Evolutionary conservation across 2,329 filamentous ascomycete genomes (phyloP), one percentile per base, ranked within the genome.

Genomic region (Trichoderma arundinaceum): DNA sequence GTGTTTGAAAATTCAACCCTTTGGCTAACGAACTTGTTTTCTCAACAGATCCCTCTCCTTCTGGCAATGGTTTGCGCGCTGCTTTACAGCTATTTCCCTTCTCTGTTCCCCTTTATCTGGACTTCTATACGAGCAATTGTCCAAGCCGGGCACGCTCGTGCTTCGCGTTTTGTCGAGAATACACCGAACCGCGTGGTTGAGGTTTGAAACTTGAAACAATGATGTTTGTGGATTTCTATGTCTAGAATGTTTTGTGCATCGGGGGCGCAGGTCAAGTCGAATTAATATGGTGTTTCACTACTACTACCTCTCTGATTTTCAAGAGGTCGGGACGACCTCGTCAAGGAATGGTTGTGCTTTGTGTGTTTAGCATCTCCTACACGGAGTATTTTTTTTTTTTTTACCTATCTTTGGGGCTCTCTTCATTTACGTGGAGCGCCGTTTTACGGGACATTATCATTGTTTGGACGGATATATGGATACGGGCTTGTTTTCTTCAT

Each of bases 1-100:
- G 32, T 8, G 10, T 22, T 19, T 33, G 33, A 46, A 22, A 63
- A 17, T 32, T 13, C 12, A 9, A 3, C 4, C 6, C 7, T n/a
- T 43, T 33, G 28, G n/a, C 62, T 39, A 35, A 57, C 73, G 74
- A 71, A 77, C 63, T 19, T 32, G n/a, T 63, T n/a, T 38, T n/a
- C 17, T 43, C 7, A 13, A 39, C 66, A 84, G 82, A 84, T 84
- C 69, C 82, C 82, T 38, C 77, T 84, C 43, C 80, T 85, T 15
- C 66, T 83, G 22, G 69, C 81, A 66, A 80, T 84, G 73, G 71
- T 84, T 56, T 79, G 78, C 68, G 80, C 81, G 41, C 82, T 83
- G 79, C 74, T 83, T 28, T 84, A 82, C 72, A 83, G 78, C 71
- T 80, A 81, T 57, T 78, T 86, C 38, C 84, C 85, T 1, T 80